Evolutionary conservation across 106 monocot species (phyloP), one percentile per base, ranked within the genome.

Genomic region (Narthecium ossifragum): DNA sequence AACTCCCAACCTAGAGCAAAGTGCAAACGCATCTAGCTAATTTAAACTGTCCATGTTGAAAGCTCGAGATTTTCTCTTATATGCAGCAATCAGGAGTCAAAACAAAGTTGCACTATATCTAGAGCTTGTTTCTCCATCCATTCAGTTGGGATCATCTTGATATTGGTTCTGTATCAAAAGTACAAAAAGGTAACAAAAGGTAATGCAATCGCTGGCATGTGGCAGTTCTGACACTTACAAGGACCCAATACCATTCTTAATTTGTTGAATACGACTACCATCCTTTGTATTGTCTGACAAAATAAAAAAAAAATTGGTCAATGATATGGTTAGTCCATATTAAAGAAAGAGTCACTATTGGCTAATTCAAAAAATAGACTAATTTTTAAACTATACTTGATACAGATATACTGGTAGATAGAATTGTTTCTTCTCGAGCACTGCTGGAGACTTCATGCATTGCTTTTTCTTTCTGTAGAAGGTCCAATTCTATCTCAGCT

Each of bases 401-500:
- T 77, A 79, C 82, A 62, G 79, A 23, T 48, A 67, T 26, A 59
- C 33, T 54, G n/a, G 59, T 37, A 55, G 59, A 22, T 46, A 22
- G 67, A 73, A 45, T 27, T 33, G 55, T 26, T 33, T 63, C 73
- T 62, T 73, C 73, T 23, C 48, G 36, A 17, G 41, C 50, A 69
- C 43, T 58, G 55, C 27, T 53, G 34, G 69, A 75, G 53, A 74
- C 46, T 62, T 84, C 73, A 33, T 72, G 61, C 31, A 75, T 33
- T 66, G 78, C 75, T 67, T 54, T 83, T 59, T 96, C 94, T 66
- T 81, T 90, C 64, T 79, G 80, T 81, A 90, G 79, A 68, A 98
- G 73, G 5, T 84, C 90, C 48, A 86, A 61, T 72, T 98, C 96
- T 36, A 90, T 90, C 67, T 98, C 96, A 51, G 86, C 86, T 75